Evolutionary conservation across 75 land plant genomes (phyloP).

Genomic region (Cryptomeria japonica): DNA sequence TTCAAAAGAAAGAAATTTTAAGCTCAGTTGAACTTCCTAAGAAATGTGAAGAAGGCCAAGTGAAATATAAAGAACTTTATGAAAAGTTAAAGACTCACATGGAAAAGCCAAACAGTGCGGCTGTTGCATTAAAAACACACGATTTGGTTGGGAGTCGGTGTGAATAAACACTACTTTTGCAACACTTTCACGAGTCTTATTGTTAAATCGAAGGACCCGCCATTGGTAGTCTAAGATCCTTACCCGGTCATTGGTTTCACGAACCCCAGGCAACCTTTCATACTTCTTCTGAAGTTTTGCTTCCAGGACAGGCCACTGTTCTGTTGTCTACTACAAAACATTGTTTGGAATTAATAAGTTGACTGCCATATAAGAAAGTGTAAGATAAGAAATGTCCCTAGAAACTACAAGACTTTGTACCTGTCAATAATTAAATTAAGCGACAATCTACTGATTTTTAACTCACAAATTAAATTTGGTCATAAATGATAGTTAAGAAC

Average conservation of each 20-base stretch:
- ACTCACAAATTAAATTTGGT: not conserved
- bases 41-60: not conserved
- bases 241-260: conserved; percentile 21
- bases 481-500: not conserved
- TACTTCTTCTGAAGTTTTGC: conserved; percentile 54
- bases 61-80: not conserved
- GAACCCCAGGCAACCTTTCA: conserved; percentile 25
- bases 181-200: conserved; percentile 82
- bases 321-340: conserved; percentile 36
- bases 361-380: not conserved
- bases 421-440: not conserved
- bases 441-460: not conserved
- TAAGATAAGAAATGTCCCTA: not conserved
- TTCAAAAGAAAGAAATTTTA: not conserved
- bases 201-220: conserved; percentile 85
- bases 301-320: conserved; percentile 50
- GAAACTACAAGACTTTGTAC: not conserved
- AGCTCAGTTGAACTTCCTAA: not conserved
- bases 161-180: conserved; percentile 74
- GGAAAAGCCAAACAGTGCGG: conserved; percentile 85
- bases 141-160: conserved; percentile 40
- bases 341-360: not conserved
- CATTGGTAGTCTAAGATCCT: conserved; percentile 74
- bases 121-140: conserved; percentile 61
- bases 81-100: conserved; percentile 49